Base-by-base conservation (phyloP, 2,329 filamentous ascomycete species). In the Sphaerostilbella broomeana region DNA sequence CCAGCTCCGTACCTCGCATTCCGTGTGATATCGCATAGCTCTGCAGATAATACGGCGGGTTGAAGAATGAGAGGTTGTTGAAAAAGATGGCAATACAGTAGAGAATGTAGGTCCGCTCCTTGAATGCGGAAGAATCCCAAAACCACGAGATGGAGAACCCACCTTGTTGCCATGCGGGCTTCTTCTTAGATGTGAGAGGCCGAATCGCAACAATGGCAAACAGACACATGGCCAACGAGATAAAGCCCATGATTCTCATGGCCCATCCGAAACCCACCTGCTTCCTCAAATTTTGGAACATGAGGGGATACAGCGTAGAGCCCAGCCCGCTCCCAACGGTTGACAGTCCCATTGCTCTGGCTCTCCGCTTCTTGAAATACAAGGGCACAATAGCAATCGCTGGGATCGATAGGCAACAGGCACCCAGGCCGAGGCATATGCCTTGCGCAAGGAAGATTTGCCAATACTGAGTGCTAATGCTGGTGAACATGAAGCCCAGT, bases 21-120 rank as follows among this genome's bases (percentile, higher is more conserved):
- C 61, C 57, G 5, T 47, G 47, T 5, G 56, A 48, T n/a, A 63
- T 49, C 3, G 68, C 64, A 32, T 67, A 73, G 2, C 54, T 55
- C 37, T 67, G 61, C 22, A 70, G 54, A 43, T 69, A 72, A 51
- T 67, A 72, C 35, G 67, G 62, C 1, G 64, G 65, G 11, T 61
- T 57, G 51, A 57, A 63, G 50, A 62, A 57, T 32, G 46, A 51
- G 26, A 64, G 29, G 47, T 60, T 57, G 45, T 52, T 58, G 43
- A 64, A 53, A 48, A 56, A 58, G 34, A 60, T 54, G 20, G 50
- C 56, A 0, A 56, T 27, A 39, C 53, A 57, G 44, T 56, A 60
- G 13, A 62, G 40, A 4, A 60, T 40, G 32, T 54, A 65, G 0
- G 60, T 48, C 0, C 31, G 41, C 29, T 60, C 55, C 13, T 47